Percentiles rank a stretch among this genome's conserved stretches.
These are phyloP conservation scores for Cordyceps cateniannulata DNA, from an alignment of 2,329 filamentous ascomycete species.

Conservation along the genomic window DNA sequence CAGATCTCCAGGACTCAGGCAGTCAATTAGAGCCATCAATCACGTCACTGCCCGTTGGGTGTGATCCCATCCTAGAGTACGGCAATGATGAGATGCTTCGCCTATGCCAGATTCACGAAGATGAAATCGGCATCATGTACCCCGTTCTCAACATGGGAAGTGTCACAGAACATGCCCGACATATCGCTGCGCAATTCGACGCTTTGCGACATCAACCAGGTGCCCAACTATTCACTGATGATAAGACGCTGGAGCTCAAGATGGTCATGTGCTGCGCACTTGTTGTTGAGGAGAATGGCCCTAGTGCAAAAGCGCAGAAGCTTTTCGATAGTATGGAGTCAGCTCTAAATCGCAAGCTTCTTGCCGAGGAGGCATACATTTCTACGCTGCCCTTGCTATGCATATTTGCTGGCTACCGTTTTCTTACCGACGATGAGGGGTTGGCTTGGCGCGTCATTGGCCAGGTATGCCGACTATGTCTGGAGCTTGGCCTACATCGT, in stretches of 20 bases:
- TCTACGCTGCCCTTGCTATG: conserved; percentile 44
- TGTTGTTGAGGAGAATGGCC: conserved; percentile 70
- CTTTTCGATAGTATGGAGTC: conserved; percentile 73
- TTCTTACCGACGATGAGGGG: conserved; percentile 78
- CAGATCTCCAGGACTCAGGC: conserved; percentile 52
- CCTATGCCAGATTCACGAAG: conserved; percentile 73
- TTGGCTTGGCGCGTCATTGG: conserved; percentile 85
- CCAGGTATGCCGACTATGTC: conserved; percentile 69
- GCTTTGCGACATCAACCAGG: conserved; percentile 29
- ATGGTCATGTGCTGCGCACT: conserved; percentile 75
- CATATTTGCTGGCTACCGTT: conserved; percentile 62
- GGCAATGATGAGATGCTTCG: conserved; percentile 73
- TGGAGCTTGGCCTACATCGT: conserved; percentile 78
- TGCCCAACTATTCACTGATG: conserved; percentile 37
- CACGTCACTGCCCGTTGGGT: not conserved
- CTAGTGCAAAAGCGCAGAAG: conserved; percentile 65
- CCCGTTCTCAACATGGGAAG: conserved; percentile 71
- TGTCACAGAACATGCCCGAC: conserved; percentile 62
- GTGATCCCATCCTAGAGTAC: conserved; percentile 76
- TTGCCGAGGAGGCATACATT: conserved; percentile 45
- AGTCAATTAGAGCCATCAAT: conserved; percentile 38
- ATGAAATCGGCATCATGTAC: conserved; percentile 90
- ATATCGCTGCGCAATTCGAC: conserved; percentile 68
- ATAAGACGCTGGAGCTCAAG: conserved; percentile 66
- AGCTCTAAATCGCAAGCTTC: conserved; percentile 59